A percentile compares a stretch with the other conserved stretches of the same genome.
phyloP scores from a whole-genome alignment of 2,329 filamentous ascomycete species.

The Aspergillus tamarii region DNA sequence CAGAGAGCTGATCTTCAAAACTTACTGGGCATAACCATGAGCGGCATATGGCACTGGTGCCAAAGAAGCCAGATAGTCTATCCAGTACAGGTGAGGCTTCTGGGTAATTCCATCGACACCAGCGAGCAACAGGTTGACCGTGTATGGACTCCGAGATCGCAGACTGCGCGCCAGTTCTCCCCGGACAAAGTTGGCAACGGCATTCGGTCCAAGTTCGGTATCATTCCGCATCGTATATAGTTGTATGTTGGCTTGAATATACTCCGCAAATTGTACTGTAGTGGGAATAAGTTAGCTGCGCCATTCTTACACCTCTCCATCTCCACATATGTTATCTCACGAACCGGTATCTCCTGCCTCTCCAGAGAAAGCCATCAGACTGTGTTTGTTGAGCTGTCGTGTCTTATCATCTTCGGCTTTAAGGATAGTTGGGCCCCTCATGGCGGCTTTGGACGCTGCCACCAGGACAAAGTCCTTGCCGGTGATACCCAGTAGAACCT shows the following conservation, averaged over 20 bases:
- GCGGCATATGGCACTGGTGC: conserved; percentile 92
- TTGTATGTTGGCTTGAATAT: conserved; percentile 97
- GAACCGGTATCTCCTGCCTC: conserved; percentile 93
- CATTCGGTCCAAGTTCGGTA: conserved; percentile 85
- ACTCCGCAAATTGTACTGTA: conserved; percentile 96
- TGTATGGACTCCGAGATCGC: conserved; percentile 91
- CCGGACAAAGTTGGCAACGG: conserved; percentile 89
- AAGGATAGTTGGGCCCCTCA: conserved; percentile 95
- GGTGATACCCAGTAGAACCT: conserved; percentile 96
- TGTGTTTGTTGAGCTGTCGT: conserved; percentile 86
- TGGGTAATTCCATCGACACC: conserved; percentile 90
- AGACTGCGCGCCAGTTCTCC: conserved; percentile 89
- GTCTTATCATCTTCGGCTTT: conserved; percentile 98
- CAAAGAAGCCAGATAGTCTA: conserved; percentile 91
- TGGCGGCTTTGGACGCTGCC: conserved; percentile 95
- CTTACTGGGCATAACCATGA: conserved; percentile 95
- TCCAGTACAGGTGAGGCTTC: conserved; percentile 93
- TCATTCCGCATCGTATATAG: conserved; percentile 99
- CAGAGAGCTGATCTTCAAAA: conserved; percentile 16
- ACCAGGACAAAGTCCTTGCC: conserved; percentile 99
- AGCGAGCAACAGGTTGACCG: conserved; percentile 92
- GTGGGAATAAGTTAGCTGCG: conserved; percentile 18
- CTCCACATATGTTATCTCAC: conserved; percentile 23
- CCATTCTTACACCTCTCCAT: neutral
- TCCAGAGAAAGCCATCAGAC: conserved; percentile 90